Conservation (phyloP, 1,284 basidiomycete genomes). For the Chondrostereum purpureum region DNA sequence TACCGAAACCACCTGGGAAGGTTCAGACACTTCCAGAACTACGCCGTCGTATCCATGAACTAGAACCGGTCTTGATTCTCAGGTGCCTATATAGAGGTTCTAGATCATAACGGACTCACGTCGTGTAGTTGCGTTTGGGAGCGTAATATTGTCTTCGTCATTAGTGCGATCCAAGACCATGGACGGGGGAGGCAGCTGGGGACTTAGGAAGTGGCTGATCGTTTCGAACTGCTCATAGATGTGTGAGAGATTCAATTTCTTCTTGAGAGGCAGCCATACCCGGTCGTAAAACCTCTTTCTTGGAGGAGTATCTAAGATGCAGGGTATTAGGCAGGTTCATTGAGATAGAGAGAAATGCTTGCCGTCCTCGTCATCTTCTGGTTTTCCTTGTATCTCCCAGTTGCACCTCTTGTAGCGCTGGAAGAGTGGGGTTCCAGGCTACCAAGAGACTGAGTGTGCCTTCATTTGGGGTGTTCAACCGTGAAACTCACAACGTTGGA, state of each 20-base stretch:
- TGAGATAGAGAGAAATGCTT: no score
- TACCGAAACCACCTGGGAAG: constrained; percentile 70
- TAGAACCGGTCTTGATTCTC: no score
- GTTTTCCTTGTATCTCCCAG: constrained; percentile 72
- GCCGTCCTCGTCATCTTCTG: constrained; percentile 77
- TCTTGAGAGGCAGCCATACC: constrained; percentile 31
- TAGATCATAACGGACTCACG: constrained; percentile 37
- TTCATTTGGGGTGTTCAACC: no score
- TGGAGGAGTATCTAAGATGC: constrained; percentile 58
- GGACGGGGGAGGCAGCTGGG: constrained; percentile 62
- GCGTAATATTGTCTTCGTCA: constrained; percentile 66
- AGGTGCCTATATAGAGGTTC: no score
- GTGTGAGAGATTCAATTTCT: background rate
- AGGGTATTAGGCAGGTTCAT: no score
- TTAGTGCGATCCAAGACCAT: constrained; percentile 85
- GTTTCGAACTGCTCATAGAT: constrained; percentile 51
- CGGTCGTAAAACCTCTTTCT: constrained; percentile 62
- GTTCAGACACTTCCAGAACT: constrained; percentile 73
- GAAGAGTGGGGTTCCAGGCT: constrained; percentile 85
- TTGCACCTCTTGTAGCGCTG: constrained; percentile 86
- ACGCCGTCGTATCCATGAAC: constrained; percentile 81
- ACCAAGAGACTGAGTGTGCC: no score
- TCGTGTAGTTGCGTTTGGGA: constrained; percentile 71
- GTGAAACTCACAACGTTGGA: constrained; percentile 68
- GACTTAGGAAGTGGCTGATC: constrained; percentile 68